phyloP scores from a whole-genome alignment of 352 stramenopile species.

The Phytophthora quininea region DNA sequence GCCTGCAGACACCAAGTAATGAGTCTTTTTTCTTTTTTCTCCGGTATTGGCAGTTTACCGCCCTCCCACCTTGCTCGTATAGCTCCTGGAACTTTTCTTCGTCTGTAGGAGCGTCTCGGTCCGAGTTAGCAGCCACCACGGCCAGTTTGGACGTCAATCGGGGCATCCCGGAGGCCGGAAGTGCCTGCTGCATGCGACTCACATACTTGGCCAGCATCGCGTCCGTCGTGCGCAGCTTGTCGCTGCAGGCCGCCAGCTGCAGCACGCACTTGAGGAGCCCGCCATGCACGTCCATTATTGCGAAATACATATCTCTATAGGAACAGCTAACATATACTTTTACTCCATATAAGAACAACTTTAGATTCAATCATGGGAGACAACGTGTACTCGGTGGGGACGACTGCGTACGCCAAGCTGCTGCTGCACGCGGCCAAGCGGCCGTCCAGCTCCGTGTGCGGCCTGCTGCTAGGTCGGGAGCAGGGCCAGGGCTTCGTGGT shows the following conservation, averaged over 20 bases:
- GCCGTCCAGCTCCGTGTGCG: constrained; percentile 48
- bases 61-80: constrained; percentile 41
- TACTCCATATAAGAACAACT: background rate
- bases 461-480: constrained; percentile 66
- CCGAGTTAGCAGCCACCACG: constrained; percentile 48
- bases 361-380: constrained; percentile 44
- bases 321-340: background rate
- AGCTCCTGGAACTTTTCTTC: constrained; percentile 66
- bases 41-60: too few species aligned
- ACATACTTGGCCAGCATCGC: constrained; percentile 50
- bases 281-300: constrained; percentile 56
- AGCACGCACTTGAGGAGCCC: constrained; percentile 79
- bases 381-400: constrained; percentile 56
- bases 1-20: constrained; percentile 21
- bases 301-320: background rate
- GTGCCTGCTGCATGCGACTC: constrained; percentile 38
- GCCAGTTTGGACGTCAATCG: constrained; percentile 66
- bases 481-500: constrained; percentile 52
- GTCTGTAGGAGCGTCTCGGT: constrained; percentile 33
- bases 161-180: constrained; percentile 56
- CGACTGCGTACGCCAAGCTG: constrained; percentile 77
- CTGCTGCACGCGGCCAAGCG: constrained; percentile 74
- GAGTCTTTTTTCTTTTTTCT: background rate
- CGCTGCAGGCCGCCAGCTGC: constrained; percentile 73
- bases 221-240: constrained; percentile 75